Evolutionary conservation across 768 basidiomycete species (phyloP).

Genomic region (Rhodocollybia butyracea): DNA sequence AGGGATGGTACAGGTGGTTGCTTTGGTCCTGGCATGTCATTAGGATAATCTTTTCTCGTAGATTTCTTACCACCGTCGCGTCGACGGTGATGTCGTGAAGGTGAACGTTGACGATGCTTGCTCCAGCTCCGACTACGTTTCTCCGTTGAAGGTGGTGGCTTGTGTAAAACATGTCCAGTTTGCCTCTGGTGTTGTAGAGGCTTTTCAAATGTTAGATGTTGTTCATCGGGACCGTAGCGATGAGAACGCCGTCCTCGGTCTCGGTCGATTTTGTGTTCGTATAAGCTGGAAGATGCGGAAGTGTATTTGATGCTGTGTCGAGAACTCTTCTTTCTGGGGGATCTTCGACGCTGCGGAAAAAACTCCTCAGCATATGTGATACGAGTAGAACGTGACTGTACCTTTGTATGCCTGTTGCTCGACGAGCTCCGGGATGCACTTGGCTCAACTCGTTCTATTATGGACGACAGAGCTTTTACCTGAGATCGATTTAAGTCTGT

Average conservation of each 20-base stretch:
- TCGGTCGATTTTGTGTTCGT: not conserved
- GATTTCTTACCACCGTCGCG: not conserved
- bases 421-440: not conserved
- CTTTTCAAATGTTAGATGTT: too few species aligned
- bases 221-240: too few species aligned
- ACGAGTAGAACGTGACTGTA: too few species aligned
- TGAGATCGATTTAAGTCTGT: not conserved
- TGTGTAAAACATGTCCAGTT: too few species aligned
- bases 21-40: not conserved
- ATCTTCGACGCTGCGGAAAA: not conserved
- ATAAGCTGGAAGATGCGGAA: too few species aligned
- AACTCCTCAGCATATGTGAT: too few species aligned
- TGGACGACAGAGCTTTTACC: not conserved
- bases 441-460: not conserved
- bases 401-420: too few species aligned
- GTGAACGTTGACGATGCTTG: not conserved
- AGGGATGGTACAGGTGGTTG: not conserved
- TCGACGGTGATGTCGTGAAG: not conserved
- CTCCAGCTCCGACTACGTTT: too few species aligned
- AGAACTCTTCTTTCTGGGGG: not conserved
- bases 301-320: not conserved
- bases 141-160: too few species aligned
- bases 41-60: not conserved
- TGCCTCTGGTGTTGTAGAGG: too few species aligned
- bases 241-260: not conserved